Evolutionary conservation across 345 rosid species (phyloP), one percentile per base, ranked within the genome.

Genomic region (Salix arbutifolia): DNA sequence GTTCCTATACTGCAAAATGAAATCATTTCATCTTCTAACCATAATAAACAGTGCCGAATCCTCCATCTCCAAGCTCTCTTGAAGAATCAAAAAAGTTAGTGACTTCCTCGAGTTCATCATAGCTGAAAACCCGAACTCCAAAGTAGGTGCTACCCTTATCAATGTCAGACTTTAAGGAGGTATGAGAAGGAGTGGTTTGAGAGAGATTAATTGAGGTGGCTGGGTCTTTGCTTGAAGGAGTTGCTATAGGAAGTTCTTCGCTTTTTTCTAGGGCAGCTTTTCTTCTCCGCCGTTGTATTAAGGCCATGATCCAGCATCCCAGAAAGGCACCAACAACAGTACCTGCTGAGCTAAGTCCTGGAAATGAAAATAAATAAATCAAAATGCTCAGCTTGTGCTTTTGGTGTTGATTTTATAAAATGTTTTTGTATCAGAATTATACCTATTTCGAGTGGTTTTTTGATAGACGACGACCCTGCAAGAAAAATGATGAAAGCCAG

Each of bases 61-160:
- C 99, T 37, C 99, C 99, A 44, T 91, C 93, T 9, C 99, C 99
- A 7, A 95, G 97, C 69, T 90, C 90, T 76, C 84, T 90, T 18
- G 97, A 88, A 50, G 90, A 67, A 78, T 87, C 82, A 48, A 95
- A 94, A 84, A 84, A 83, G 25, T 82, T 82, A 0, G 99, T 95
- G 31, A 97, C 97, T 84, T 91, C 88, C 69, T 87, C 93, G 3
- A 95, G 97, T 69, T 93, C 99, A 48, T 78, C 67, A 13, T 85
- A 89, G 81, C 76, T 90, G 80, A 91, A 95, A 65, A 92, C 86
- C 82, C 88, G 90, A 75, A 84, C 91, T 61, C 98, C 98, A 9
- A 84, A 89, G 72, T 90, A 94, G 72, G 69, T 67, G 81, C 90
- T 91, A 19, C 89, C 89, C 74, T 71, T 89, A 69, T 78, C 87